These are phyloP conservation scores for Stephania yunnanensis DNA, from an alignment of 164 flowering plant genomes.

Conservation along the genomic window DNA sequence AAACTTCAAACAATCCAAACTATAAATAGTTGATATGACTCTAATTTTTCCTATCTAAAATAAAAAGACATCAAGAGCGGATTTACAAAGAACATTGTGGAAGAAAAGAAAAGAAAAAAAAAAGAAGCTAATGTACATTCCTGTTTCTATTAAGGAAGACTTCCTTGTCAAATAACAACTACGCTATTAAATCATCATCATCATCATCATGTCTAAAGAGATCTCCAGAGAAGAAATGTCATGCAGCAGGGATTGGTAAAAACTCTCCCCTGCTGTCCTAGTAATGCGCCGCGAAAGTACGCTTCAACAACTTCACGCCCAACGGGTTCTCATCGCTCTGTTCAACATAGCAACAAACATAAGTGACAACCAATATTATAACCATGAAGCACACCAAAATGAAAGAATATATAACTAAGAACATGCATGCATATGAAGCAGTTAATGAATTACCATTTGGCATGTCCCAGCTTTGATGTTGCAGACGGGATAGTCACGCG, in stretches of 20 bases:
- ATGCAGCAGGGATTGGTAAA: too few species aligned
- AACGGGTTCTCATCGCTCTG: slow-evolving; percentile 84
- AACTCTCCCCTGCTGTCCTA: slow-evolving; percentile 23
- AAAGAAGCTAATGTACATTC: slow-evolving; percentile 9
- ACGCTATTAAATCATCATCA: slow-evolving; percentile 8
- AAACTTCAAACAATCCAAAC: too few species aligned
- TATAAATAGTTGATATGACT: too few species aligned
- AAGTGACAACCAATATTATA: neutral
- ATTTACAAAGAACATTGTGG: slow-evolving; percentile 18
- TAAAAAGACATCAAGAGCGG: slow-evolving; percentile 6
- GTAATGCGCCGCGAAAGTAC: slow-evolving; percentile 57
- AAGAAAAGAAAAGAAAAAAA: slow-evolving; percentile 12
- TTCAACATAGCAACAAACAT: slow-evolving; percentile 8
- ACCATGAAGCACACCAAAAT: neutral
- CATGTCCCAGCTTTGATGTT: slow-evolving; percentile 63
- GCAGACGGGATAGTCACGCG: slow-evolving; percentile 84
- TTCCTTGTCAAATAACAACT: slow-evolving; percentile 23
- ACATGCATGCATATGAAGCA: neutral
- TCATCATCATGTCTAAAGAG: neutral
- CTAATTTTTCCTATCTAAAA: neutral
- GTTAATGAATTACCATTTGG: slow-evolving; percentile 29
- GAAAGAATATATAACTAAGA: neutral
- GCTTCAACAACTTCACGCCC: slow-evolving; percentile 66
- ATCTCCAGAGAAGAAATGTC: neutral
- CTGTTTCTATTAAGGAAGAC: slow-evolving; percentile 5